phyloP scores from a whole-genome alignment of 768 basidiomycete genomes.

The Termitomyces sp. region DNA sequence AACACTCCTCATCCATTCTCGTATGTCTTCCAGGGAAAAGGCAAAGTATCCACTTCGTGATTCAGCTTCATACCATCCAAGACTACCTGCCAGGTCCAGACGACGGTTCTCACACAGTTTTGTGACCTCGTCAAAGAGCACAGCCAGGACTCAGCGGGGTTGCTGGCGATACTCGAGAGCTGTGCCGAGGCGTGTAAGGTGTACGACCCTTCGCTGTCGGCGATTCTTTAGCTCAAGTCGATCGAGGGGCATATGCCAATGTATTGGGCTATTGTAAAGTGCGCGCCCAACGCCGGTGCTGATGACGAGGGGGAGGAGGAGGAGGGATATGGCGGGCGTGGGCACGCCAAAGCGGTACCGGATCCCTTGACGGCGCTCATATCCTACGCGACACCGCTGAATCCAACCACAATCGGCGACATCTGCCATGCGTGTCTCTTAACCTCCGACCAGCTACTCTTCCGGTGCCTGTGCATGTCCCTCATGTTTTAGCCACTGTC shows the following conservation, averaged over 20 bases:
- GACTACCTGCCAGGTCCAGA: too few species aligned
- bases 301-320: constrained; percentile 25
- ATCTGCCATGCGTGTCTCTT: constrained; percentile 63
- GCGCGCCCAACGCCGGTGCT: constrained; percentile 26
- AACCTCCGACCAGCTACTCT: constrained; percentile 54
- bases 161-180: constrained; percentile 54
- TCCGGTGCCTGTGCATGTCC: constrained; percentile 51
- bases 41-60: too few species aligned
- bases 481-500: constrained; percentile 48
- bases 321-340: too few species aligned
- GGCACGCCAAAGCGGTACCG: constrained; percentile 22
- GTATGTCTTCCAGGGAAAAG: too few species aligned
- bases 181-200: constrained; percentile 57
- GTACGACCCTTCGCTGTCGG: constrained; percentile 44
- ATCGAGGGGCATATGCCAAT: constrained; percentile 64
- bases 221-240: constrained; percentile 54
- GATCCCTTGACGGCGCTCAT: constrained; percentile 48
- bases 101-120: too few species aligned
- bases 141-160: too few species aligned
- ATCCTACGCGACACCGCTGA: constrained; percentile 43
- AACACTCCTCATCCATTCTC: too few species aligned
- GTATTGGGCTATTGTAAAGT: constrained; percentile 72
- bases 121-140: too few species aligned
- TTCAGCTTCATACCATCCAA: too few species aligned
- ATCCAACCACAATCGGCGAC: constrained; percentile 41